These are phyloP conservation scores for Suhomyces guaymorum DNA, from an alignment of 1,139 yeast genomes.

Conservation along the genomic window DNA sequence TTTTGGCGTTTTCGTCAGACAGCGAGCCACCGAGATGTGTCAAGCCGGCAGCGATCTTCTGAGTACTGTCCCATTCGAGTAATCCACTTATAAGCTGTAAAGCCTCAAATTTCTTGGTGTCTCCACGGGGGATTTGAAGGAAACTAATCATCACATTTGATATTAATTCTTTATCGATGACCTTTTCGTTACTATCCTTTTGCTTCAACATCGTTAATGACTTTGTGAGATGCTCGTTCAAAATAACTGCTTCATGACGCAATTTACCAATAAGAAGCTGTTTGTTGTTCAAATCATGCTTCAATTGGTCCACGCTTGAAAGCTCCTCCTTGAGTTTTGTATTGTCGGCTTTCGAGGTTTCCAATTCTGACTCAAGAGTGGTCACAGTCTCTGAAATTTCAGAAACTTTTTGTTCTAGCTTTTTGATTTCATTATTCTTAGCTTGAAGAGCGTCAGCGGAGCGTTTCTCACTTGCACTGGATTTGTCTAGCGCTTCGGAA, in stretches of 20 bases:
- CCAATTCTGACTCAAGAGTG: slow-evolving; percentile 20
- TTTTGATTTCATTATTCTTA: slow-evolving; percentile 11
- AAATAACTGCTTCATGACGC: slow-evolving; percentile 91
- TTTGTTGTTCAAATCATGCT: slow-evolving; percentile 59
- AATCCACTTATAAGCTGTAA: slow-evolving; percentile 79
- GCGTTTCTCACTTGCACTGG: slow-evolving; percentile 10
- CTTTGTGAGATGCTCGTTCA: slow-evolving; percentile 91
- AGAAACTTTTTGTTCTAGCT: slow-evolving; percentile 2
- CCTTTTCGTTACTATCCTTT: slow-evolving; percentile 59
- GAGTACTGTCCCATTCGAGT: slow-evolving; percentile 84
- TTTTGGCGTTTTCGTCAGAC: slow-evolving; percentile 26
- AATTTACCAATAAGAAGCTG: slow-evolving; percentile 82
- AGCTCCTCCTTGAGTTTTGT: slow-evolving; percentile 8
- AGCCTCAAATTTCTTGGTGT: slow-evolving; percentile 90
- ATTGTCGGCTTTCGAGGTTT: slow-evolving; percentile 14
- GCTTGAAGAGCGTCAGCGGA: slow-evolving; percentile 1
- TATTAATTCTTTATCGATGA: slow-evolving; percentile 83
- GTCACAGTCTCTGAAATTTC: slow-evolving; percentile 4
- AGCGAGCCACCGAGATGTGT: slow-evolving; percentile 38
- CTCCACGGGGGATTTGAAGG: slow-evolving; percentile 86
- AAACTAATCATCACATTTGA: slow-evolving; percentile 85
- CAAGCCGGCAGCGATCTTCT: slow-evolving; percentile 81
- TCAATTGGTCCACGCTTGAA: slow-evolving; percentile 22
- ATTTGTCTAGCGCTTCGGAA: slow-evolving; percentile 8
- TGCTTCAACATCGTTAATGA: slow-evolving; percentile 80